phyloP scores from a whole-genome alignment of 345 rosid genomes.

The Hibiscus mutabilis region DNA sequence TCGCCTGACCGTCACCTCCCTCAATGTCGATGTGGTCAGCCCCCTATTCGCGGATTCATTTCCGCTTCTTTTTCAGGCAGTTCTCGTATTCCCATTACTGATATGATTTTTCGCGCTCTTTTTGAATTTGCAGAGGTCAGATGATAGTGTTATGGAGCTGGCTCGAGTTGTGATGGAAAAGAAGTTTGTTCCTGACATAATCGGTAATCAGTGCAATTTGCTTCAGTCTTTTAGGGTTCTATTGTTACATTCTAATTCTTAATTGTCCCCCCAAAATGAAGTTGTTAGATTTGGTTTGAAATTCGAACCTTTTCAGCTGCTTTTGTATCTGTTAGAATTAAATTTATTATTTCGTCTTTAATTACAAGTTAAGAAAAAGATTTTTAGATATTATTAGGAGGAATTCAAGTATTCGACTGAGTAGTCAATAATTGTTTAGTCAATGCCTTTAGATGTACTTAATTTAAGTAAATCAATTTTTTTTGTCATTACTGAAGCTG shows the following conservation, averaged over 20 bases:
- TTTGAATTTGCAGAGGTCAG: constrained; percentile 43
- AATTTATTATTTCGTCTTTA: not conserved
- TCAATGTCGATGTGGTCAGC: constrained; percentile 68
- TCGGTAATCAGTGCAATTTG: constrained; percentile 34
- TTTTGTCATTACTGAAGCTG: not conserved
- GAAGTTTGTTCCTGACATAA: constrained; percentile 81
- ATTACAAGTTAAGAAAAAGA: too few relatives aligned
- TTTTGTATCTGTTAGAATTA: not conserved
- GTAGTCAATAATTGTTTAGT: not conserved
- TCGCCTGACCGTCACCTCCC: constrained; percentile 54
- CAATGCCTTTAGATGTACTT: not conserved
- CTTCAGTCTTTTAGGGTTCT: not conserved
- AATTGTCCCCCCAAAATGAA: not conserved
- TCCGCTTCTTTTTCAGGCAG: not conserved
- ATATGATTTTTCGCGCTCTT: not conserved
- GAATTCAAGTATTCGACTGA: too few relatives aligned
- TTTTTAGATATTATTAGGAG: too few relatives aligned
- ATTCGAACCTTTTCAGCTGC: not conserved
- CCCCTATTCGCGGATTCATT: not conserved
- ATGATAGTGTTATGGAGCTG: constrained; percentile 67
- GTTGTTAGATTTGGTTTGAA: not conserved
- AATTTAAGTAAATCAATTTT: not conserved
- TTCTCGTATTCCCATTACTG: too few relatives aligned
- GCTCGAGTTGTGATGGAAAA: constrained; percentile 68
- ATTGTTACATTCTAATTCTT: not conserved